phyloP scores from a whole-genome alignment of 805 yeast genomes.

The Yarrowia sp. region DNA sequence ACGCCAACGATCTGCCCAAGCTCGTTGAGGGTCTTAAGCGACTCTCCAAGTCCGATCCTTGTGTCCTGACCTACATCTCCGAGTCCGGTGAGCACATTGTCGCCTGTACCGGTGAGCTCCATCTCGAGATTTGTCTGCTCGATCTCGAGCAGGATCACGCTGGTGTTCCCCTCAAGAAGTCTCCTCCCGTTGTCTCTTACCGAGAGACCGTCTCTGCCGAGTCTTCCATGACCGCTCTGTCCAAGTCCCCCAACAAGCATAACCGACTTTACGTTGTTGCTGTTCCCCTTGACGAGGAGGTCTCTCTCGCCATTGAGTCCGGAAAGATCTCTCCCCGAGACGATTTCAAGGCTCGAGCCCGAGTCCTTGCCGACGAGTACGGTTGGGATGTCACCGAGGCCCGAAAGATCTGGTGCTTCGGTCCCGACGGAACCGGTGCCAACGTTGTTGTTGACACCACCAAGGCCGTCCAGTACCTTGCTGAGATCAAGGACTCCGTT shows the following conservation, averaged over 20 bases:
- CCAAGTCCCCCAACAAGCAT: conserved; percentile 99
- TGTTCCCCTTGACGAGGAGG: conserved; percentile 93
- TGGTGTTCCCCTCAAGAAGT: conserved; percentile 96
- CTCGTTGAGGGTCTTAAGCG: conserved; percentile 99
- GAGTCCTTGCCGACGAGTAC: conserved; percentile 97
- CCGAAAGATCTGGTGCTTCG: conserved; percentile 99
- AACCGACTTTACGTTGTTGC: conserved; percentile 99
- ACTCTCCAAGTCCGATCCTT: conserved; percentile 98
- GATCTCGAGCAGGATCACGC: conserved; percentile 99
- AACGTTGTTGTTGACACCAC: conserved; percentile 99
- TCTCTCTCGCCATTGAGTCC: conserved; percentile 82
- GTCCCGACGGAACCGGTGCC: conserved; percentile 99
- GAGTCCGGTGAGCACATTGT: conserved; percentile 99
- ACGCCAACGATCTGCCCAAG: conserved; percentile 99
- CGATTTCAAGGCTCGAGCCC: conserved; percentile 98
- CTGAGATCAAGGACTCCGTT: conserved; percentile 98
- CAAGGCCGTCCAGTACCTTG: conserved; percentile 98
- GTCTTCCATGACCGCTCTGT: conserved; percentile 93
- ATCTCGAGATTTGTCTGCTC: conserved; percentile 93
- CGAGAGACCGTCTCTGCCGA: conserved; percentile 96
- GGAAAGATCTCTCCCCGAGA: conserved; percentile 94
- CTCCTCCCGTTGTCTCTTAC: conserved; percentile 98
- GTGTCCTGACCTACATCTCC: conserved; percentile 83
- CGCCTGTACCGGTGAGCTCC: conserved; percentile 99
- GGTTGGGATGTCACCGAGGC: conserved; percentile 99